Base-by-base conservation (phyloP, 257 asterid species). In the Nicotiana undulata region DNA sequence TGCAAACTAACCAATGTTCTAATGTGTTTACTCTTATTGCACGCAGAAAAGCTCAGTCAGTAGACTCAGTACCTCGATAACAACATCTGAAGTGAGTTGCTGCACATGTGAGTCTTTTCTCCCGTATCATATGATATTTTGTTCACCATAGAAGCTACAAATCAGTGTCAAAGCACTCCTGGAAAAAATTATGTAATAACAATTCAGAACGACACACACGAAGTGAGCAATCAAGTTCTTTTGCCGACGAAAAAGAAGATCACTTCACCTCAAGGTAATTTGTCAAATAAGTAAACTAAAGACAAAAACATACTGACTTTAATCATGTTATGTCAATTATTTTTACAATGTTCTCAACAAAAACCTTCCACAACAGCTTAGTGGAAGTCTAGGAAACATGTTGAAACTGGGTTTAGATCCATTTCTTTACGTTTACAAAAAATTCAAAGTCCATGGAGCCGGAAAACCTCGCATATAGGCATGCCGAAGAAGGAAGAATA, bases 121-220 rank as follows among this genome's bases (percentile, higher is more conserved):
- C 15, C 84, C 74, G 87, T 85, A 79, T 88, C 97, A 80, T 55
- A 79, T 1, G 77, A 63, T 29, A 79, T 79, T 64, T 55, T 90
- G 82, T 94, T 96, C 95, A 90, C 95, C 99, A 96, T 92, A 44
- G 92, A 91, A 96, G 98, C 99, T 96, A 98, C 99, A 96, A 96
- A 92, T 93, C 92, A 93, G 86, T 91, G 92, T 95, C 98, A 93
- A 92, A 93, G 96, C 79, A 92, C 89, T 91, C 98, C 98, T 91
- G 98, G 89, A 93, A 92, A 92, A 85, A 86, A 79, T 92, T 88
- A 91, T 74, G 93, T 86, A 88, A 92, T 90, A 79, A 83, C 11
- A 15, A 51, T 91, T 89, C 88, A 90, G 86, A 88, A 46, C 84
- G 81, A 18, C 84, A 83, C 87, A 9, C 87, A 16, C 68, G 10